Evolutionary conservation across 164 flowering plant species (phyloP), one percentile per base, ranked within the genome.

Genomic region (Stephania cephalantha): DNA sequence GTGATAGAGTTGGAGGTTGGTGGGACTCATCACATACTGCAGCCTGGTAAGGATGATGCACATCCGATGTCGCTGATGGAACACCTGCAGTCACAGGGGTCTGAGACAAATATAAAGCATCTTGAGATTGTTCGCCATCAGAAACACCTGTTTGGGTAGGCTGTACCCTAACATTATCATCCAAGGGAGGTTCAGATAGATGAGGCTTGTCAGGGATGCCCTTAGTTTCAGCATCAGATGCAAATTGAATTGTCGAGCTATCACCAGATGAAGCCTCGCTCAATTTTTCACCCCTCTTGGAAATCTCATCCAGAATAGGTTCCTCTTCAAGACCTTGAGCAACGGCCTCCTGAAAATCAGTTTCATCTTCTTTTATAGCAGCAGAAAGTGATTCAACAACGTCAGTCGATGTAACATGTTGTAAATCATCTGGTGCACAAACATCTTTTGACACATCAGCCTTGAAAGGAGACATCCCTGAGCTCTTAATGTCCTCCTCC

Each of bases 11-110:
- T 71, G 79, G 13, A 29, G 76, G 77, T 65, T 80, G 82, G 48
- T 85, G 66, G 45, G 79, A 83, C 45, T 80, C 87, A 72, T 80
- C 76, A 45, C 80, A 75, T 45, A 81, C 64, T 65, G 84, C 74
- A 81, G 72, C 81, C 76, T 70, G 85, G 77, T 80, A 78, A 30
- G 86, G 30, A 64, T 83, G 79, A 74, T 73, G 76, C 65, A 69
- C 78, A 46, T 71, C 85, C 69, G 45, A 72, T 44, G 79, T 75
- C 20, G 76, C 63, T 45, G 80, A 71, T 46, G 78, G 80, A 65
- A 79, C 74, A 50, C 72, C 58, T 63, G 79, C 55, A 77, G 50
- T 46, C 44, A 82, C 73, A 55, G 82, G 71, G 7, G 75, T 72
- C 17, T 77, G 85, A 12, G 78, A 83, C 61, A 68, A 13, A 75